Base-by-base conservation (phyloP, 78 protist genomes). In the Dictyostelium citrinum region DNA sequence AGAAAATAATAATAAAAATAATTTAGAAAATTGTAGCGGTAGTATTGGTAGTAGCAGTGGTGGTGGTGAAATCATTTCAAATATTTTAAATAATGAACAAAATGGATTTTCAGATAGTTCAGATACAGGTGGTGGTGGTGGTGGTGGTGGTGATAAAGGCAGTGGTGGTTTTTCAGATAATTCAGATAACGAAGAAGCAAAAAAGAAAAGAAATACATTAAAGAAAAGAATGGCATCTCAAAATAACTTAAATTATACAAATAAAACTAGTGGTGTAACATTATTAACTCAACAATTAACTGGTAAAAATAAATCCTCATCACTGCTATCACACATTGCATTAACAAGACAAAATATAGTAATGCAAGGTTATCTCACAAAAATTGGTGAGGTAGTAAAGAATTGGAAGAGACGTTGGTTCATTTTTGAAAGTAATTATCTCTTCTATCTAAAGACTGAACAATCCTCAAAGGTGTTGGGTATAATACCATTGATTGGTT, bases 331-430 rank as follows among this genome's bases (percentile, higher is more conserved):
- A 33, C 68, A 88, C 29, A 88, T 78, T 5, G 76, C 55, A 29
- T 27, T 88, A 55, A 58, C 83, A 1, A 33, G 81, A 46, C 81
- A 33, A 3, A 68, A 88, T 46, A 46, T 88, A 8, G 60, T 60
- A n/a, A 67, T 61, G 4, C 67, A 88, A 88, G 93, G 93, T 2
- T 88, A 88, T 12, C 81, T 88, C 10, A 88, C 93, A n/a, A 88
- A 88, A 60, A 68, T 88, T 61, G 93, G 93, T n/a, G 74, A 78
- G 17, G 60, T 88, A 7, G 93, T 88, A 33, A 88, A 88, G 39
- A 88, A 61, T 31, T 88, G 93, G 93, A 88, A 88, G 51, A 33
- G 93, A 43, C 4, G 93, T n/a, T 88, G 93, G 93, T 88, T 88
- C 31, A 31, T 88, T 17, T n/a, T 88, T 46, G 93, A 88, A 24